phyloP scores from a whole-genome alignment of 176 grass and related monocot genomes.

The Olyra latifolia region DNA sequence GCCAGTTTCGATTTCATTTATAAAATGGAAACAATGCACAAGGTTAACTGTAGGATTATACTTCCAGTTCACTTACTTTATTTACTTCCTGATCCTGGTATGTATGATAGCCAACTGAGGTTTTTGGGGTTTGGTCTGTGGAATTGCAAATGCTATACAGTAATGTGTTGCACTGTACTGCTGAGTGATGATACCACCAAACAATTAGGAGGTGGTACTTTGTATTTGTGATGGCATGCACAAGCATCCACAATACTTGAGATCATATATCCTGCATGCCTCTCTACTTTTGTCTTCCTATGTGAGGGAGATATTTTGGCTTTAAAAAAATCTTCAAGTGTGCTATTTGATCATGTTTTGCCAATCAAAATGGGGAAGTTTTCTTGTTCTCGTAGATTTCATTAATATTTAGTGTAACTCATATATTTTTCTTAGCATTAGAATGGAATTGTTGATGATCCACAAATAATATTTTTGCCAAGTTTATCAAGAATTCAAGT shows the following conservation, averaged over 20 bases:
- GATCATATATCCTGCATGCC: neutral
- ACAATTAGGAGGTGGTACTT: neutral
- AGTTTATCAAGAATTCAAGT: neutral
- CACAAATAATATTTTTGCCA: neutral
- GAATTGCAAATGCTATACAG: neutral
- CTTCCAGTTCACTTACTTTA: neutral
- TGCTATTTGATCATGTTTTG: constrained; percentile 7
- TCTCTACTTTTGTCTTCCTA: neutral
- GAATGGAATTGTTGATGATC: neutral
- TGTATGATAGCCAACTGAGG: neutral
- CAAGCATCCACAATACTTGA: constrained; percentile 1
- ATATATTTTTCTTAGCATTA: neutral
- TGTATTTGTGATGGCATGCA: constrained; percentile 10
- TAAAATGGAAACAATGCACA: too few relatives aligned
- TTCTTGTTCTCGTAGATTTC: neutral
- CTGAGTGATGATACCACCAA: neutral
- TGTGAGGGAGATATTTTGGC: neutral
- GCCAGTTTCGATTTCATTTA: too few relatives aligned
- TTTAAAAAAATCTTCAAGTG: neutral
- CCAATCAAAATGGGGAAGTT: neutral
- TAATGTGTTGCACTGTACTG: neutral
- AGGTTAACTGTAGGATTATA: constrained; percentile 55
- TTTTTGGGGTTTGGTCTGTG: neutral
- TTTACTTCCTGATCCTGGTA: constrained; percentile 9
- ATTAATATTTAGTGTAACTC: neutral